A percentile compares a stretch with the other conserved stretches of the same genome.
These are phyloP conservation scores for Sarocladium brachiariae DNA, from an alignment of 2,329 filamentous ascomycete genomes.

Conservation along the genomic window DNA sequence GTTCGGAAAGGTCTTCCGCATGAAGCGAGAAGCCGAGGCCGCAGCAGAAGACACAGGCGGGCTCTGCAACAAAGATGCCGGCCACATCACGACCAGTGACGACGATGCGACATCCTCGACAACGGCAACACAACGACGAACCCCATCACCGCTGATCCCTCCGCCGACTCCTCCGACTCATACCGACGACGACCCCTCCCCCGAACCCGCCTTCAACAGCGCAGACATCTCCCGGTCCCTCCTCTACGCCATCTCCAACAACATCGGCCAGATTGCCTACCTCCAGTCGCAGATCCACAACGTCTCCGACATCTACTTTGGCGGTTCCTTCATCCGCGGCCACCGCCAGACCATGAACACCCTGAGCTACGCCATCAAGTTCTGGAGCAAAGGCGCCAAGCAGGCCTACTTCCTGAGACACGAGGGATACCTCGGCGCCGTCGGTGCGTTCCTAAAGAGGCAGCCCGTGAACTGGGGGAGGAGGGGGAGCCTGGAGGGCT, in stretches of 20 bases:
- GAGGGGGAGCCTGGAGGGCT: slow-evolving; percentile 64
- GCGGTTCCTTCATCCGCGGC: slow-evolving; percentile 91
- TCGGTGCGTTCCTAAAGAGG: slow-evolving; percentile 87
- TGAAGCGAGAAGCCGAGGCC: slow-evolving; percentile 77
- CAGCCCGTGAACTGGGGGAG: slow-evolving; percentile 90
- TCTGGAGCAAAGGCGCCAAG: slow-evolving; percentile 91
- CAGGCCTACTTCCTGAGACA: slow-evolving; percentile 94
- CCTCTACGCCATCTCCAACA: slow-evolving; percentile 93
- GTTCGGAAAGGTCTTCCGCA: slow-evolving; percentile 93
- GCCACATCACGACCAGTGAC: slow-evolving; percentile 21
- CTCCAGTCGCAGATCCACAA: slow-evolving; percentile 94
- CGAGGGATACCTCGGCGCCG: slow-evolving; percentile 89
- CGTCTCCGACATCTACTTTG: slow-evolving; percentile 91
- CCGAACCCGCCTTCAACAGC: slow-evolving; percentile 50
- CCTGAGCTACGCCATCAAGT: slow-evolving; percentile 90
- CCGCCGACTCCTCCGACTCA: background rate
- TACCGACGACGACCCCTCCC: no score
- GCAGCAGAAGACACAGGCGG: slow-evolving; percentile 67
- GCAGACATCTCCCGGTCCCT: slow-evolving; percentile 87
- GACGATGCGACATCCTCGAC: background rate
- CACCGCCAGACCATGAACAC: slow-evolving; percentile 98
- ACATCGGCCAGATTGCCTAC: slow-evolving; percentile 96
- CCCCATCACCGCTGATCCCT: background rate
- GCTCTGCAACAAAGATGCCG: slow-evolving; percentile 31
- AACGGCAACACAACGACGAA: slow-evolving; percentile 20